Percentiles rank a stretch among this genome's conserved stretches.
Evolutionary conservation across 2,329 filamentous ascomycete species (phyloP).

Genomic region (Myriangium duriaei): DNA sequence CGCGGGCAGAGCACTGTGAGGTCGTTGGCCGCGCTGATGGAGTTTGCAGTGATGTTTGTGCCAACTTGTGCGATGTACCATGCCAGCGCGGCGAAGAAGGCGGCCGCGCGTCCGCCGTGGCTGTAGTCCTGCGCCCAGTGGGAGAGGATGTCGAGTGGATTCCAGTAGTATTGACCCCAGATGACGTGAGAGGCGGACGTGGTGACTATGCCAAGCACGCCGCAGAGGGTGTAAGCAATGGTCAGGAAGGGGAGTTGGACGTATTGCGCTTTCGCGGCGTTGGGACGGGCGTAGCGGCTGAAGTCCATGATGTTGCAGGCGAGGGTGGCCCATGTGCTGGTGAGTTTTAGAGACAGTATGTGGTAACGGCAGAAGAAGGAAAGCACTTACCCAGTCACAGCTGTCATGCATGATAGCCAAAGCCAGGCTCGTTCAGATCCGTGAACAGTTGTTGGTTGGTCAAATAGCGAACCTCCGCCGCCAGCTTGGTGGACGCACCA

Average conservation of each 20-base stretch:
- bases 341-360: too few species aligned
- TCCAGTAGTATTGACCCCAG: conserved; percentile 35
- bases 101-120: conserved; percentile 20
- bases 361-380: too few species aligned
- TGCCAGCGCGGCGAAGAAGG: conserved; percentile 22
- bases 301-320: conserved; percentile 27
- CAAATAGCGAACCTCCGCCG: conserved; percentile 20
- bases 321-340: conserved; percentile 23
- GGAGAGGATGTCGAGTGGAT: conserved; percentile 25
- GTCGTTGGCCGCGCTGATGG: conserved; percentile 42
- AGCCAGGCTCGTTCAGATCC: conserved; percentile 18
- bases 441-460: conserved; percentile 18
- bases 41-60: conserved; percentile 42
- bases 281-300: conserved; percentile 18
- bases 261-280: conserved; percentile 21
- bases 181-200: conserved; percentile 43
- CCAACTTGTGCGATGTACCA: conserved; percentile 42
- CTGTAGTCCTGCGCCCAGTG: conserved; percentile 18
- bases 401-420: conserved; percentile 20
- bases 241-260: conserved; percentile 33
- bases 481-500: conserved; percentile 16
- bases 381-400: too few species aligned
- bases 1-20: conserved; percentile 39
- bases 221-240: conserved; percentile 36
- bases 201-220: conserved; percentile 46